Conservation (phyloP, 2,329 filamentous ascomycete species). For the Lasiodiplodia sp. region DNA sequence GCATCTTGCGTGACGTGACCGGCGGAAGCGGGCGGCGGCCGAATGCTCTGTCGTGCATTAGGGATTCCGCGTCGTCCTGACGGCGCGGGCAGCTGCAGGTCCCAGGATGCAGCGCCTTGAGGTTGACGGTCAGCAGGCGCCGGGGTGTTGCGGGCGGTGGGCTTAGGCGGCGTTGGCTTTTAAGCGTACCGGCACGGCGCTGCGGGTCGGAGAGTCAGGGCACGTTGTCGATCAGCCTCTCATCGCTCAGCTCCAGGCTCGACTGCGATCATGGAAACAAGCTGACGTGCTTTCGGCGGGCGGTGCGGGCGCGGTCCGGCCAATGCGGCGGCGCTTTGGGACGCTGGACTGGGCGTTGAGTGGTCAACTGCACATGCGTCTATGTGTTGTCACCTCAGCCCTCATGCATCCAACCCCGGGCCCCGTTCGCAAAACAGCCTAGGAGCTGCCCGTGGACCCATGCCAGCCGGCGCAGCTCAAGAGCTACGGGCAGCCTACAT, state of each 20-base stretch:
- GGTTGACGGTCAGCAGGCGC: constrained; percentile 4
- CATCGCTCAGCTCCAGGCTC: constrained; percentile 11
- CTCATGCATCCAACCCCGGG: constrained; percentile 3
- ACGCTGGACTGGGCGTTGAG: background rate
- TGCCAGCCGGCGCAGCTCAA: constrained; percentile 1
- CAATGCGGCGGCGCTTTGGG: constrained; percentile 17
- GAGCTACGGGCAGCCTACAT: background rate
- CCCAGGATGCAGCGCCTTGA: constrained; percentile 2
- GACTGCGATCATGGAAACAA: constrained; percentile 23
- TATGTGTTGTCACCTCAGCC: constrained; percentile 22
- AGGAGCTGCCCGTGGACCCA: constrained; percentile 1
- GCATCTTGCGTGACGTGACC: constrained; percentile 3
- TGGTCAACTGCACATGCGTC: constrained; percentile 8
- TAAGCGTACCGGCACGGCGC: constrained; percentile 23
- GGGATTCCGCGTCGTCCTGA: background rate
- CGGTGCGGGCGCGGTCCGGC: constrained; percentile 9
- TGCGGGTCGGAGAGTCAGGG: constrained; percentile 25
- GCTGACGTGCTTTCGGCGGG: constrained; percentile 10
- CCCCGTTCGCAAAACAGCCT: constrained; percentile 1
- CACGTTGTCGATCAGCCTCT: constrained; percentile 19
- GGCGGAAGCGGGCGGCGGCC: background rate
- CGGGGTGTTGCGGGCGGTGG: background rate
- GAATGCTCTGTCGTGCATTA: constrained; percentile 15
- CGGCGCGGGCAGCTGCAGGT: constrained; percentile 23
- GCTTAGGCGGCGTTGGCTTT: constrained; percentile 7